Conservation (phyloP, 306 rosid species). For the Prunus mira region DNA sequence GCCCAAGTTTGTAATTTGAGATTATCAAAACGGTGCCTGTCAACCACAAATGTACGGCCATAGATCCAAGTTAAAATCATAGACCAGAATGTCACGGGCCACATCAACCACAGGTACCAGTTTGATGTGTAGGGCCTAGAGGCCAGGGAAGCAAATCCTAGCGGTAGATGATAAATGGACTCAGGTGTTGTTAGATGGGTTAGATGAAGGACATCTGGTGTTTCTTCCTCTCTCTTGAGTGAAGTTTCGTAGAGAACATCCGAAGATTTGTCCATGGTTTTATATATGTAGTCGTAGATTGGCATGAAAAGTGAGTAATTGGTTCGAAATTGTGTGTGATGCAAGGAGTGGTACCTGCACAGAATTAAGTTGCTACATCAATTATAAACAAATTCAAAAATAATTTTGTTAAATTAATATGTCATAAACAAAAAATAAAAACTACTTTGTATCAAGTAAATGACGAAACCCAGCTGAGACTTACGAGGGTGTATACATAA, state of each 20-base stretch:
- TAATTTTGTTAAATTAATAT: too few species aligned
- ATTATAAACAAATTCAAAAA: too few species aligned
- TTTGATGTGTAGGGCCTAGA: slow-evolving; percentile 47
- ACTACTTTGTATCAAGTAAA: too few species aligned
- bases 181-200: slow-evolving; percentile 53
- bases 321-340: slow-evolving; percentile 67
- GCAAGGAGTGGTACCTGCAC: slow-evolving; percentile 67
- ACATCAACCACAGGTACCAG: slow-evolving; percentile 54
- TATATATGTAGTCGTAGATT: slow-evolving; percentile 52
- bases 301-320: slow-evolving; percentile 68
- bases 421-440: too few species aligned
- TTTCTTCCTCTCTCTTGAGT: slow-evolving; percentile 33
- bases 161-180: slow-evolving; percentile 49
- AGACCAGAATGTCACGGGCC: slow-evolving; percentile 55
- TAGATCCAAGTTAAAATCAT: slow-evolving; percentile 20
- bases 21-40: slow-evolving; percentile 21
- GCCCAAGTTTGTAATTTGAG: slow-evolving; percentile 40
- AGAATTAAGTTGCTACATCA: too few species aligned
- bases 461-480: not conserved
- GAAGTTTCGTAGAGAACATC: slow-evolving; percentile 38
- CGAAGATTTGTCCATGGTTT: slow-evolving; percentile 46
- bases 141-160: slow-evolving; percentile 57
- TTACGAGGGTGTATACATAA: slow-evolving; percentile 42
- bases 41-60: slow-evolving; percentile 31
- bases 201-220: slow-evolving; percentile 46